Evolutionary conservation across 352 stramenopile species (phyloP).

Genomic region (Pythium aristosporum): DNA sequence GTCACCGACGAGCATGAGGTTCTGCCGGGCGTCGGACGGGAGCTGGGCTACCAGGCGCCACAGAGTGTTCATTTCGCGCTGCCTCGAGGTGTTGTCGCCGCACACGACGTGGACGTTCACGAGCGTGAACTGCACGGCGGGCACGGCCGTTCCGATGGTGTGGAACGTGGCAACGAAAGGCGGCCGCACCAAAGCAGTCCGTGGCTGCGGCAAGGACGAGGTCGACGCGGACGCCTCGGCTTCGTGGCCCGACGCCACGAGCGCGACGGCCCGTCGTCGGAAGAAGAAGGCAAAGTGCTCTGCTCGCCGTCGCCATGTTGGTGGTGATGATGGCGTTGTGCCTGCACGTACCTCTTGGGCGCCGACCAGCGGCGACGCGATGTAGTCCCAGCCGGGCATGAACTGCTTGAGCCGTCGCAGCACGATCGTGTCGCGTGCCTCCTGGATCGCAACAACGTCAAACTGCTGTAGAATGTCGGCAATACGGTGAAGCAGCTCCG

Average conservation of each 20-base stretch:
- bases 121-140: conserved; percentile 36
- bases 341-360: conserved; percentile 11
- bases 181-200: conserved; percentile 10
- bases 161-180: conserved; percentile 53
- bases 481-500: conserved; percentile 43
- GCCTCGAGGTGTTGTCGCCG: conserved; percentile 5
- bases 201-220: background rate
- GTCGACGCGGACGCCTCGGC: background rate
- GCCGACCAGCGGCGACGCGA: conserved; percentile 44
- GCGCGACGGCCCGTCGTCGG: conserved; percentile 29
- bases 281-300: conserved; percentile 67
- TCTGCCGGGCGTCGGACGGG: conserved; percentile 2
- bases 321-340: background rate
- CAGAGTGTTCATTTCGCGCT: conserved; percentile 20
- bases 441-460: conserved; percentile 66
- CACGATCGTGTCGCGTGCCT: conserved; percentile 62
- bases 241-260: background rate
- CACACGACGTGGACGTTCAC: conserved; percentile 36
- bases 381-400: conserved; percentile 57
- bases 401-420: conserved; percentile 56
- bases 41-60: background rate
- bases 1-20: conserved; percentile 57
- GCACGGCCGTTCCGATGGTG: conserved; percentile 10
- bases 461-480: conserved; percentile 49
- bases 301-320: conserved; percentile 26